These are phyloP conservation scores for Verticillium albo-atrum DNA, from an alignment of 2,329 filamentous ascomycete genomes.

Conservation along the genomic window DNA sequence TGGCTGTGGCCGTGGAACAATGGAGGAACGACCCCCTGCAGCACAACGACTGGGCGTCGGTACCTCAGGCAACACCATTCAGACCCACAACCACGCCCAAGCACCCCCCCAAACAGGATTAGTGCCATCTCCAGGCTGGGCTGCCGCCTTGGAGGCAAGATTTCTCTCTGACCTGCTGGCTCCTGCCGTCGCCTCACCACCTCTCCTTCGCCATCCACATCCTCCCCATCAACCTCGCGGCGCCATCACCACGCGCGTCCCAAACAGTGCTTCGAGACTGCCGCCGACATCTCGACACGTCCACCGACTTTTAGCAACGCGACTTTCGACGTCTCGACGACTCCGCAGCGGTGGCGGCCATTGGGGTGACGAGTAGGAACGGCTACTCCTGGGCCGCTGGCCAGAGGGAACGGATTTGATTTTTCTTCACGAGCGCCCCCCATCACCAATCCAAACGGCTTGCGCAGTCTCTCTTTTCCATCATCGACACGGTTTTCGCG, in stretches of 20 bases:
- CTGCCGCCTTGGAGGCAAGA: constrained; percentile 36
- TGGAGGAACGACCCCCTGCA: no score
- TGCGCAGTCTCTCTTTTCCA: constrained; percentile 23
- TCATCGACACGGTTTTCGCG: constrained; percentile 19
- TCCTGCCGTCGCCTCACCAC: constrained; percentile 29
- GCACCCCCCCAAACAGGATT: constrained; percentile 24
- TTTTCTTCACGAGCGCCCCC: not conserved
- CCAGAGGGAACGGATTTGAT: constrained; percentile 22
- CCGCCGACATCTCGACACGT: constrained; percentile 25
- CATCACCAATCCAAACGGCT: constrained; percentile 35
- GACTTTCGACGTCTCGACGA: constrained; percentile 27
- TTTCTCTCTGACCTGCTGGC: constrained; percentile 35
- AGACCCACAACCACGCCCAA: not conserved
- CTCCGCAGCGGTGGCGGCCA: constrained; percentile 34
- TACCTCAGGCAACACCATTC: not conserved
- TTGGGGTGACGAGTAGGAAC: constrained; percentile 29
- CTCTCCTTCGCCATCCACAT: constrained; percentile 26
- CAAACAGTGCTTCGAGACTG: constrained; percentile 35
- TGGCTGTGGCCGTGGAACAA: no score
- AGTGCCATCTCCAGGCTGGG: constrained; percentile 22
- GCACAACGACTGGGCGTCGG: not conserved
- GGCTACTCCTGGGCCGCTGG: constrained; percentile 41
- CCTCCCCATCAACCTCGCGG: constrained; percentile 18
- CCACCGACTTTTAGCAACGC: constrained; percentile 28
- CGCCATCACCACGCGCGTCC: constrained; percentile 50